Percentiles rank a stretch among this genome's conserved stretches.
phyloP scores from a whole-genome alignment of 1,284 basidiomycete species.

The Apiotrichum gamsii region DNA sequence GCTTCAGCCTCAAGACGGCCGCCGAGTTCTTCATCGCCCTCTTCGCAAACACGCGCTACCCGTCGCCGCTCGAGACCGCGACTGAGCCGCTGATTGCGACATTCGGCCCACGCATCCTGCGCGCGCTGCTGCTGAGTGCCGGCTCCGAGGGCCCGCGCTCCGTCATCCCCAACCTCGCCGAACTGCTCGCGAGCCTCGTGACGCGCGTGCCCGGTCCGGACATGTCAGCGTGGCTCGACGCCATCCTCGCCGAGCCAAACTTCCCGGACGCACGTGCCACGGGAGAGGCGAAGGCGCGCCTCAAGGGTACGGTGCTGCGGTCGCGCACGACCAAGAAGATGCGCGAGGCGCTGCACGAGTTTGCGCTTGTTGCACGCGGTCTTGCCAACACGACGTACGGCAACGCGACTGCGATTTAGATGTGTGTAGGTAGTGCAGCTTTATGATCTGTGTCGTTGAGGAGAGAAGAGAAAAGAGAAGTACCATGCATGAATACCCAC shows the following conservation, averaged over 20 bases:
- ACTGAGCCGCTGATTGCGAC: constrained; percentile 54
- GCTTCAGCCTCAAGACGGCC: constrained; percentile 75
- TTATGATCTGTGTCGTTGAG: neutral
- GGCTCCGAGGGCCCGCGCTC: constrained; percentile 74
- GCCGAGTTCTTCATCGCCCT: constrained; percentile 61
- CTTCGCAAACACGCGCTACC: constrained; percentile 44
- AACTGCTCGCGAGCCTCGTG: constrained; percentile 63
- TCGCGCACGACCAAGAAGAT: constrained; percentile 45
- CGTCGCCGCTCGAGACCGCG: constrained; percentile 37
- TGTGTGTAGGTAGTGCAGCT: no score
- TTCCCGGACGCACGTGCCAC: constrained; percentile 46
- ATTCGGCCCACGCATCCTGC: constrained; percentile 61
- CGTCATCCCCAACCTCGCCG: constrained; percentile 73
- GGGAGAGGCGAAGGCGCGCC: constrained; percentile 64
- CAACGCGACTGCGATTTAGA: constrained; percentile 38
- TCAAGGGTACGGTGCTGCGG: constrained; percentile 62
- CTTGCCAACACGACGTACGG: constrained; percentile 47
- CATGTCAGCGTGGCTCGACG: constrained; percentile 62
- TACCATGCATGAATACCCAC: constrained; percentile 1
- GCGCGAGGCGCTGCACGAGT: constrained; percentile 48
- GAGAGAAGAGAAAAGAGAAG: neutral
- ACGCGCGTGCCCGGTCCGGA: constrained; percentile 53
- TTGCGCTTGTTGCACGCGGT: constrained; percentile 46
- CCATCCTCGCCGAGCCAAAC: constrained; percentile 54
- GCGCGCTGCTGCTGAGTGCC: constrained; percentile 66